Evolutionary conservation across 2,329 filamentous ascomycete species (phyloP).

Genomic region (Claviceps sp.): DNA sequence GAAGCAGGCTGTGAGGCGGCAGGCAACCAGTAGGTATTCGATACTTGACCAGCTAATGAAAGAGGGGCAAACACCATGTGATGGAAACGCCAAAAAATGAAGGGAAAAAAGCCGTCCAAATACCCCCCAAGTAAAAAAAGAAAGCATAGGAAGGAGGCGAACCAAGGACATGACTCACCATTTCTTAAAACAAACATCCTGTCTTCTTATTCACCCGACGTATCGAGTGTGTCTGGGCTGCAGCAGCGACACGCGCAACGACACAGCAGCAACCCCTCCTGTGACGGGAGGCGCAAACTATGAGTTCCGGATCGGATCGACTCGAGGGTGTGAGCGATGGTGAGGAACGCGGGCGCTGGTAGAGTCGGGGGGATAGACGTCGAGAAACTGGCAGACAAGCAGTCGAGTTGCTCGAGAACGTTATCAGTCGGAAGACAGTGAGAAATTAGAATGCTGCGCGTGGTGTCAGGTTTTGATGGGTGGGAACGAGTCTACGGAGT

Average conservation of each 20-base stretch:
- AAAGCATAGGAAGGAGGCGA: background rate
- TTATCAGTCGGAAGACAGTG: no score
- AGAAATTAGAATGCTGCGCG: no score
- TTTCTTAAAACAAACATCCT: constrained; percentile 31
- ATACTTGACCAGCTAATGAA: no score
- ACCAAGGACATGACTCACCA: constrained; percentile 21
- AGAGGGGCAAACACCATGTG: no score
- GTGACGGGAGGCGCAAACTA: background rate
- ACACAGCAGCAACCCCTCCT: background rate
- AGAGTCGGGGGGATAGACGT: background rate
- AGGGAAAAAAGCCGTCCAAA: background rate
- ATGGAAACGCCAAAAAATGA: background rate
- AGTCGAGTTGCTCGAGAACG: no score
- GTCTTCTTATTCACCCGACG: background rate
- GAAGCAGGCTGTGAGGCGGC: no score
- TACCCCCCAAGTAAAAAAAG: background rate
- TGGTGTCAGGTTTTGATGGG: no score
- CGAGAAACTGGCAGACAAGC: no score
- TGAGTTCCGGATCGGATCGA: background rate
- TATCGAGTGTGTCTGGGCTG: background rate
- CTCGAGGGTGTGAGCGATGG: background rate
- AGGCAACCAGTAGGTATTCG: no score
- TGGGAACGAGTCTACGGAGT: no score
- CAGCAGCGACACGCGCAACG: background rate
- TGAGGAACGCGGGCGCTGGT: background rate